phyloP scores from a whole-genome alignment of 768 basidiomycete genomes.

The Termitomyces sp. region DNA sequence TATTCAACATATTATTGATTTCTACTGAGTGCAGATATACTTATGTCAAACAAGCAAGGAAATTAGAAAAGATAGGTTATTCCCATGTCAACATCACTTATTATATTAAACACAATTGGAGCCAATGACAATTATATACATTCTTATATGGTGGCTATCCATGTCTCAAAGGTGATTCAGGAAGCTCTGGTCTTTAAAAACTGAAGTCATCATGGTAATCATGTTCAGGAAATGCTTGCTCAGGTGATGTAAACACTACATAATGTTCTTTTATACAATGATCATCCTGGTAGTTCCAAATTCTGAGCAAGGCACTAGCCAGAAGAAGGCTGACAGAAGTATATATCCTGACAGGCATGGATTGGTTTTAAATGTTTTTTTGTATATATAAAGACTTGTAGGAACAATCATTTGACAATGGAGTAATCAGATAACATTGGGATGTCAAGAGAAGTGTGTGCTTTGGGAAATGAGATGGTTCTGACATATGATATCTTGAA shows the following conservation, averaged over 20 bases:
- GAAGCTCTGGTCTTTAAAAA: constrained; percentile 55
- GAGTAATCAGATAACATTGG: neutral
- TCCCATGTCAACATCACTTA: neutral
- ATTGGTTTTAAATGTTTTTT: constrained; percentile 9
- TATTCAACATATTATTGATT: neutral
- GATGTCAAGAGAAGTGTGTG: constrained; percentile 3
- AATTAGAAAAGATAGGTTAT: neutral
- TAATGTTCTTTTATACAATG: constrained; percentile 49
- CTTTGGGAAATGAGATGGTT: neutral
- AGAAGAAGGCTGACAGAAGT: constrained; percentile 20
- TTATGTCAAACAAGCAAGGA: neutral
- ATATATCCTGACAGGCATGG: constrained; percentile 7
- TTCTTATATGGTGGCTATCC: neutral
- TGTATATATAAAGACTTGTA: constrained; percentile 3
- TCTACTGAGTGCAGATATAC: neutral
- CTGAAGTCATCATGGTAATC: constrained; percentile 46
- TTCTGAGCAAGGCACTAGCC: constrained; percentile 32
- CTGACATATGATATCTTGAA: neutral
- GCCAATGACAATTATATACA: neutral
- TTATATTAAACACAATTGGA: neutral
- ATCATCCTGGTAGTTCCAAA: constrained; percentile 76
- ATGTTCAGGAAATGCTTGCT: constrained; percentile 47
- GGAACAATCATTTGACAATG: neutral
- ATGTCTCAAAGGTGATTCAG: constrained; percentile 45
- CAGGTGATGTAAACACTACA: constrained; percentile 61